Conservation (phyloP, 2,329 filamentous ascomycete species). For the Aspergillus neoniger region DNA sequence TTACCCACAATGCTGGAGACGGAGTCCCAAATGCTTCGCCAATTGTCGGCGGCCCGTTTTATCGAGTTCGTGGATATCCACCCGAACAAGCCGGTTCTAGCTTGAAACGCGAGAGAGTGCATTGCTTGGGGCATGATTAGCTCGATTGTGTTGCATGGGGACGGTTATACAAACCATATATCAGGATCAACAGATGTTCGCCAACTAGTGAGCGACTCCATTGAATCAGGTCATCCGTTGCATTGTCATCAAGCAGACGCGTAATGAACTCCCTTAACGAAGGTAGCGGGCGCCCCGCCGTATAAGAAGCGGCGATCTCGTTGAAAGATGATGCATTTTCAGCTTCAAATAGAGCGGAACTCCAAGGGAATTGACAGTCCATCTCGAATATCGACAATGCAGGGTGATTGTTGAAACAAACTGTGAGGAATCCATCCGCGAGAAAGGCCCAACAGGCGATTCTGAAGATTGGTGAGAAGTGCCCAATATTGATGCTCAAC, state of each 20-base stretch:
- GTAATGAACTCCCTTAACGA: conserved; percentile 26
- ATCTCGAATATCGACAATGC: conserved; percentile 34
- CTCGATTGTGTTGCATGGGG: neutral
- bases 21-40: conserved; percentile 32
- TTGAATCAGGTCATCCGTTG: conserved; percentile 15
- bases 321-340: conserved; percentile 29
- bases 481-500: neutral
- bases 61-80: conserved; percentile 29
- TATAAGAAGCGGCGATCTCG: conserved; percentile 17
- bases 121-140: conserved; percentile 21
- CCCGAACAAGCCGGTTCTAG: conserved; percentile 28
- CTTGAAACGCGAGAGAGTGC: conserved; percentile 34
- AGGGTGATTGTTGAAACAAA: conserved; percentile 36
- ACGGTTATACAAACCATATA: conserved; percentile 27
- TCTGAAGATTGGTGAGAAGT: neutral
- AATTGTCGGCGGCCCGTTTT: conserved; percentile 29
- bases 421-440: conserved; percentile 35
- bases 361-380: conserved; percentile 35
- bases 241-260: conserved; percentile 26
- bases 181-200: conserved; percentile 33
- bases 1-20: conserved; percentile 15
- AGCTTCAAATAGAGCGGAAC: conserved; percentile 32
- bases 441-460: conserved; percentile 37
- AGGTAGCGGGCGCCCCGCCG: conserved; percentile 21
- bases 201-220: conserved; percentile 30